Evolutionary conservation across 768 basidiomycete genomes (phyloP), one percentile per base, ranked within the genome.

Genomic region (Termitomyces sp.): DNA sequence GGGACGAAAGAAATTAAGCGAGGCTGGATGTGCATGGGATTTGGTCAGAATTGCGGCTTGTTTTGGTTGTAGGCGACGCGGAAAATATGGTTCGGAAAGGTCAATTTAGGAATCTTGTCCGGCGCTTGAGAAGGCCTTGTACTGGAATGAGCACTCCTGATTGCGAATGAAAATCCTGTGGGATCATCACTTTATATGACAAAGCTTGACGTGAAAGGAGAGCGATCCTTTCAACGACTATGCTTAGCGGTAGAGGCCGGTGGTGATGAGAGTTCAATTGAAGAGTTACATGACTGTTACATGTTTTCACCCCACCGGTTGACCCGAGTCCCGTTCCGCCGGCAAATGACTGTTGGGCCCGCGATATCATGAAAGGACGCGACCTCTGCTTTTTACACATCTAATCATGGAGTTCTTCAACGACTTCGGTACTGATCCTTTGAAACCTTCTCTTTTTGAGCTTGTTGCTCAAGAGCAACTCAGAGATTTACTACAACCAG

Each of bases 381-480:
- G 40, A 57, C 59, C 42, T 38, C 23, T 41, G 45, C 23, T 40
- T 48, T 40, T 19, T 28, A 17, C 53, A 50, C 37, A 31, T 35
- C 23, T 58, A 52, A 52, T 37, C 28, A 92, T 92, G 90, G 87
- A 92, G 67, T 91, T 91, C 75, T 89, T 88, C 72, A 87, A 86
- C 63, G 85, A 89, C 63, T 73, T 84, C 7, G 89, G 88, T 31
- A 78, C 79, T 9, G 87, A 91, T 65, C 80, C 87, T 23, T 71
- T 85, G 47, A 88, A 88, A 60, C 90, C 90, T 2, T 89, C 90
- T 11, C 71, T 97, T 14, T 98, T 96, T 64, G 95, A 98, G 67
- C 82, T 98, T 11, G 78, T 97, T 40, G 94, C 93, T 7, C 91
- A 97, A 69, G 95, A 97, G 62, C 94, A 98, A 68, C 82, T 98